Percentiles rank a stretch among this genome's conserved stretches.
Evolutionary conservation across 495 filamentous ascomycete genomes (phyloP).

Genomic region (Hyaloscypha finlandica): DNA sequence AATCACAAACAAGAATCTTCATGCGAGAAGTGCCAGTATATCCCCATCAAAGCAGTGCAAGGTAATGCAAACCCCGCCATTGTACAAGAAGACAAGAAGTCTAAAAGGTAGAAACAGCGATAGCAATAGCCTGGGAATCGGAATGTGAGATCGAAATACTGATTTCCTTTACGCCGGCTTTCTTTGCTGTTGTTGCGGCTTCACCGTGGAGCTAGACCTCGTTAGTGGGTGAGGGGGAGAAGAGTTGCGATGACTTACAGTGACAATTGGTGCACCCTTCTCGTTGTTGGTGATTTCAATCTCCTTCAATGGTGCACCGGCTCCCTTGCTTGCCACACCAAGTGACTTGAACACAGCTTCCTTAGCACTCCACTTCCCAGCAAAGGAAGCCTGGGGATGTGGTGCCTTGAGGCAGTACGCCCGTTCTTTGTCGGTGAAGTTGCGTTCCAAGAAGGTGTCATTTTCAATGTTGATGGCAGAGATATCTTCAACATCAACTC

Average conservation of each 20-base stretch:
- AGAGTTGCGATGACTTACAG: conserved; percentile 58
- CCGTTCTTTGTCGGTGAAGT: conserved; percentile 84
- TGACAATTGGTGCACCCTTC: conserved; percentile 79
- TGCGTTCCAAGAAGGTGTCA: conserved; percentile 90
- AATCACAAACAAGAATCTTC: conserved; percentile 1
- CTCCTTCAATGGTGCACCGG: conserved; percentile 85
- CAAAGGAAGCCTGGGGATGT: conserved; percentile 79
- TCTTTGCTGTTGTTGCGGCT: conserved; percentile 75
- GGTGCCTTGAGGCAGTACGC: conserved; percentile 81
- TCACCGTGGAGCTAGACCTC: conserved; percentile 73
- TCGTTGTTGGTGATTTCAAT: conserved; percentile 87
- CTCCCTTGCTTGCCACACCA: conserved; percentile 84
- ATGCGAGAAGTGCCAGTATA: not conserved
- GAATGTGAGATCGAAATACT: conserved; percentile 94
- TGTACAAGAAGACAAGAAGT: conserved; percentile 13
- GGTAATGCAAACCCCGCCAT: not conserved
- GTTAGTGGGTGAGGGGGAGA: conserved; percentile 16
- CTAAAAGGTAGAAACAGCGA: conserved; percentile 80
- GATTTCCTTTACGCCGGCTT: conserved; percentile 82
- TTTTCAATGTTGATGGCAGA: conserved; percentile 86
- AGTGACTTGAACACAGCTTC: conserved; percentile 98
- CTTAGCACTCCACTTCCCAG: conserved; percentile 94
- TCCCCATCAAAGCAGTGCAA: not conserved
- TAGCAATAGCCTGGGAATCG: conserved; percentile 86
- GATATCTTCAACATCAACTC: conserved; percentile 89